Evolutionary conservation across 768 basidiomycete species (phyloP).

Genomic region (Phaffia australis): DNA sequence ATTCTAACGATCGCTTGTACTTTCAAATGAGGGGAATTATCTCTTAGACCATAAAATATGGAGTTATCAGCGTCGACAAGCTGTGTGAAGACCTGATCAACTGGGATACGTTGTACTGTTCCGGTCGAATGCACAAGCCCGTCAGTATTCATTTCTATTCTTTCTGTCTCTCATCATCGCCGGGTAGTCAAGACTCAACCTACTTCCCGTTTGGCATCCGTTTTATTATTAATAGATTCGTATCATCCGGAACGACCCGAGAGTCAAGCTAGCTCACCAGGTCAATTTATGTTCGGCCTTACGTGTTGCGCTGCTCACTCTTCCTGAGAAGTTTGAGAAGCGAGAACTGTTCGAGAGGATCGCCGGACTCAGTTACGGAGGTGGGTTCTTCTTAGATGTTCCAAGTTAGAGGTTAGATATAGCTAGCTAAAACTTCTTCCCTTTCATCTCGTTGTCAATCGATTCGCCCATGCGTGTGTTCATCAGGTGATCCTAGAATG

Average conservation of each 20-base stretch:
- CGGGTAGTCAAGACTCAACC: background rate
- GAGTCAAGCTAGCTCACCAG: conserved; percentile 81
- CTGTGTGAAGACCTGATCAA: conserved; percentile 81
- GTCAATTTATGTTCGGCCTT: conserved; percentile 87
- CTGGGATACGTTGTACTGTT: conserved; percentile 86
- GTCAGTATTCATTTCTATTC: conserved; percentile 32
- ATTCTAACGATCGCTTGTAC: background rate
- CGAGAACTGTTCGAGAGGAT: conserved; percentile 72
- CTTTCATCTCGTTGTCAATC: too few relatives aligned
- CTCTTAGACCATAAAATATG: conserved; percentile 82
- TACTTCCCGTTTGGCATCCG: background rate
- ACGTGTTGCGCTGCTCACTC: conserved; percentile 74
- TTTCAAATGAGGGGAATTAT: background rate
- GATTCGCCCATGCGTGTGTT: background rate
- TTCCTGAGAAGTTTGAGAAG: conserved; percentile 73
- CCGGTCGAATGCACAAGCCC: conserved; percentile 96
- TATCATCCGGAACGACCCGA: conserved; percentile 83
- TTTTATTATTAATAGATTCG: conserved; percentile 42
- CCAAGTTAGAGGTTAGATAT: background rate
- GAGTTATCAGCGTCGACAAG: conserved; percentile 80
- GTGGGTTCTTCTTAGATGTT: conserved; percentile 23
- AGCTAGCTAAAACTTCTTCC: too few relatives aligned
- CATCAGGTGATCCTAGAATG: conserved; percentile 80
- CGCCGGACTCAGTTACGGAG: conserved; percentile 66
- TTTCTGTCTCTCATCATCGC: background rate